These are phyloP conservation scores for Pseudonectria foliicola DNA, from an alignment of 2,329 filamentous ascomycete species.

Conservation along the genomic window DNA sequence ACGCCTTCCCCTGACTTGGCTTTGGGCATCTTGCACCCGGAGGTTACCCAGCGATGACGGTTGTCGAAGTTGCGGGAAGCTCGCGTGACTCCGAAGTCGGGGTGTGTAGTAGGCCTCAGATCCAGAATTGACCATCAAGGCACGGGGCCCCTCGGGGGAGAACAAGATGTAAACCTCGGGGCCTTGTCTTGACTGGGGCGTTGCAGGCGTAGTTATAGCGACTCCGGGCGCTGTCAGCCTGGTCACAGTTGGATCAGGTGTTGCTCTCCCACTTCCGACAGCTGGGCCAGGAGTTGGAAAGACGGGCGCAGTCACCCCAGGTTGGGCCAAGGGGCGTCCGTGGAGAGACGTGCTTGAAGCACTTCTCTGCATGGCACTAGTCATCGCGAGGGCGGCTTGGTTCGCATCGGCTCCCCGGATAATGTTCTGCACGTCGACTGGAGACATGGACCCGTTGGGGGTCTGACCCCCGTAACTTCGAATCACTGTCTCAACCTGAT, in stretches of 20 bases:
- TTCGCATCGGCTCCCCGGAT: conserved; percentile 38
- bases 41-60: conserved; percentile 8
- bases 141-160: conserved; percentile 53
- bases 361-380: conserved; percentile 45
- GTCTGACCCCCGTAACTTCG: conserved; percentile 13
- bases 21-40: conserved; percentile 10
- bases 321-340: conserved; percentile 25
- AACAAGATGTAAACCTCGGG: conserved; percentile 54
- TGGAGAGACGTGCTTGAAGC: conserved; percentile 39
- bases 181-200: conserved; percentile 21
- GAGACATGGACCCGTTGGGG: conserved; percentile 27
- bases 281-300: conserved; percentile 29
- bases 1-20: conserved; percentile 15
- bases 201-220: conserved; percentile 15
- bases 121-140: conserved; percentile 45
- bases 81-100: conserved; percentile 22
- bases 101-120: conserved; percentile 47
- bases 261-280: conserved; percentile 39
- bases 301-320: conserved; percentile 37
- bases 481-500: conserved; percentile 29
- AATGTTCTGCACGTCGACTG: conserved; percentile 39
- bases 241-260: conserved; percentile 32
- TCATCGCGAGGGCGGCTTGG: conserved; percentile 40
- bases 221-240: conserved; percentile 27
- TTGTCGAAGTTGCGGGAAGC: conserved; percentile 21